Evolutionary conservation across 345 rosid genomes (phyloP).

Genomic region (Raphanus sativus): DNA sequence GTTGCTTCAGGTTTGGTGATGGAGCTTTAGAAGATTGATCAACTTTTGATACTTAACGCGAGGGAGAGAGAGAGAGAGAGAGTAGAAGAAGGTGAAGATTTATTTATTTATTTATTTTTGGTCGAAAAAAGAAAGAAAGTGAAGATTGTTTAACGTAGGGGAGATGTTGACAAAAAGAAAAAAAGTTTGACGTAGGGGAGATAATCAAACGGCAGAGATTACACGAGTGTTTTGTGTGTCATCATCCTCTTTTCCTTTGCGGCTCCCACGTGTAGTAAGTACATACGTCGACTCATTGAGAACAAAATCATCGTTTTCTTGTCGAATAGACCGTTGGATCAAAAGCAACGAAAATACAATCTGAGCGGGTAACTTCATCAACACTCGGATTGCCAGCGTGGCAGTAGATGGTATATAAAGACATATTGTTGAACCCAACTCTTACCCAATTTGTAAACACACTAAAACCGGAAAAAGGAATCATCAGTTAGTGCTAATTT

Average conservation of each 20-base stretch:
- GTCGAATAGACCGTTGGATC: slow-evolving; percentile 23
- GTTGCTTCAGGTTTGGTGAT: too few relatives aligned
- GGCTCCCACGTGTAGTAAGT: slow-evolving; percentile 20
- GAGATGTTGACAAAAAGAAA: too few relatives aligned
- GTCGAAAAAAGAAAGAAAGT: too few relatives aligned
- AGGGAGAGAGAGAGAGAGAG: too few relatives aligned
- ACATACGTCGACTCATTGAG: not conserved
- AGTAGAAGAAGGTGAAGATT: too few relatives aligned
- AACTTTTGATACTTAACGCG: too few relatives aligned
- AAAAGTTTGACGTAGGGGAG: not conserved
- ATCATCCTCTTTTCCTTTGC: not conserved
- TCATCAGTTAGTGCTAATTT: too few relatives aligned
- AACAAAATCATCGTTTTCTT: not conserved
- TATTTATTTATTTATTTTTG: too few relatives aligned
- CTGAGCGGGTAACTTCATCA: slow-evolving; percentile 1
- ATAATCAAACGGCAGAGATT: slow-evolving; percentile 21
- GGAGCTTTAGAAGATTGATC: too few relatives aligned
- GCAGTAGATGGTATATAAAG: slow-evolving; percentile 16
- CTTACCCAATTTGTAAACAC: slow-evolving; percentile 6
- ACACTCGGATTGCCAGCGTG: slow-evolving; percentile 37
- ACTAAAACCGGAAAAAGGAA: slow-evolving; percentile 3
- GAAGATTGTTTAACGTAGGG: too few relatives aligned
- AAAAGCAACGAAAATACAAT: slow-evolving; percentile 15
- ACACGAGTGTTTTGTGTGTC: not conserved
- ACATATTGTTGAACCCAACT: not conserved